A percentile compares a stretch with the other conserved stretches of the same genome.
Conservation (phyloP, 1,139 yeast genomes). For the Suhomyces maxii region DNA sequence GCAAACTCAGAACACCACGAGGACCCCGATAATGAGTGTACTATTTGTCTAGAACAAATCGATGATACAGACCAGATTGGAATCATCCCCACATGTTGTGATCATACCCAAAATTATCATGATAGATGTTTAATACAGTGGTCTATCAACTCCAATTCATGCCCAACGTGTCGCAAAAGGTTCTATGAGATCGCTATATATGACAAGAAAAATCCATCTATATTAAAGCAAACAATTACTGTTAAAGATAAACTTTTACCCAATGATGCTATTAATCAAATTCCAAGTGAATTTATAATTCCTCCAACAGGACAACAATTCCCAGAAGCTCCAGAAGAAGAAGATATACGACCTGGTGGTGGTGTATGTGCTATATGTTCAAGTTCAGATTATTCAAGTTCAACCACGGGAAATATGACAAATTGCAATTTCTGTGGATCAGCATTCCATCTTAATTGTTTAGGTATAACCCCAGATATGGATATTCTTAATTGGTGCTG, state of each 20-base stretch:
- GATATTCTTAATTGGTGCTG: slow-evolving; percentile 35
- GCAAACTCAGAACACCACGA: slow-evolving; percentile 1
- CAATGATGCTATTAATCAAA: slow-evolving; percentile 40
- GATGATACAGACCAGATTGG: slow-evolving; percentile 29
- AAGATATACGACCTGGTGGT: slow-evolving; percentile 3
- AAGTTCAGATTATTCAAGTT: slow-evolving; percentile 31
- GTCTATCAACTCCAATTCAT: slow-evolving; percentile 51
- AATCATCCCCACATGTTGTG: slow-evolving; percentile 36
- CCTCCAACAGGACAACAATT: slow-evolving; percentile 17
- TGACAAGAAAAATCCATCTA: slow-evolving; percentile 8
- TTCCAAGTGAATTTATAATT: slow-evolving; percentile 39
- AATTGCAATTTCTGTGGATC: slow-evolving; percentile 37
- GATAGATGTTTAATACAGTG: slow-evolving; percentile 46
- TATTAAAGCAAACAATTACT: slow-evolving; percentile 10
- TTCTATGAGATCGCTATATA: slow-evolving; percentile 31
- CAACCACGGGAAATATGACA: slow-evolving; percentile 22
- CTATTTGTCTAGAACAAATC: slow-evolving; percentile 50
- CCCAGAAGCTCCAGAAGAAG: not conserved
- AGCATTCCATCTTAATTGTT: slow-evolving; percentile 37
- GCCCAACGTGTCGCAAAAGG: slow-evolving; percentile 52
- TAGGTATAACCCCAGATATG: slow-evolving; percentile 24
- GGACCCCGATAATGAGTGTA: slow-evolving; percentile 37
- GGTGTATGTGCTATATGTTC: slow-evolving; percentile 40
- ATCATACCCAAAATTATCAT: slow-evolving; percentile 41
- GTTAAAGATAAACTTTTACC: slow-evolving; percentile 36